These are phyloP conservation scores for Tolypocladium cylindrosporum DNA, from an alignment of 2,329 filamentous ascomycete species.

Conservation along the genomic window DNA sequence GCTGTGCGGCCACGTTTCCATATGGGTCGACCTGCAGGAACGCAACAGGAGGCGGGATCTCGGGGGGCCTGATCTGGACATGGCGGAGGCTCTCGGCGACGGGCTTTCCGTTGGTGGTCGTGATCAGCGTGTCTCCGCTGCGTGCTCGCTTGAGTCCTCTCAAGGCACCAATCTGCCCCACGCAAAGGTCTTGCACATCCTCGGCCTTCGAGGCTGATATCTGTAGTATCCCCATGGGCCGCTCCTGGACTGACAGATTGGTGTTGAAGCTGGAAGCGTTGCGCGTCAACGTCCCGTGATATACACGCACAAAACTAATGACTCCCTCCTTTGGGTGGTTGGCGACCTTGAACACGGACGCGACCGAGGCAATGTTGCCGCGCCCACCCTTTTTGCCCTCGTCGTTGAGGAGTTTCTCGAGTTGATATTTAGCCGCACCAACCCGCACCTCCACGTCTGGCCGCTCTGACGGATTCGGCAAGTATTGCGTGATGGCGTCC, in stretches of 20 bases:
- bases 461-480: slow-evolving; percentile 73
- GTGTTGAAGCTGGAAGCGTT: slow-evolving; percentile 80
- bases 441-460: slow-evolving; percentile 71
- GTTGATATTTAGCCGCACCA: slow-evolving; percentile 36
- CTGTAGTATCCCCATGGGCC: slow-evolving; percentile 70
- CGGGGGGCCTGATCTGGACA: slow-evolving; percentile 76
- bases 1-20: slow-evolving; percentile 68
- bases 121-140: slow-evolving; percentile 85
- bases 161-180: slow-evolving; percentile 91
- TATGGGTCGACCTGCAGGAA: slow-evolving; percentile 87
- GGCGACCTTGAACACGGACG: slow-evolving; percentile 88
- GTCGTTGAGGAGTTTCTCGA: slow-evolving; percentile 26
- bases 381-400: slow-evolving; percentile 25
- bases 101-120: slow-evolving; percentile 51
- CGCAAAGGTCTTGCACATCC: slow-evolving; percentile 68
- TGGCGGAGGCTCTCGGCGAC: slow-evolving; percentile 60
- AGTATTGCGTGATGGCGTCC: slow-evolving; percentile 77
- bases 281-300: slow-evolving; percentile 69
- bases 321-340: slow-evolving; percentile 79
- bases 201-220: slow-evolving; percentile 85
- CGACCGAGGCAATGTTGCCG: slow-evolving; percentile 33
- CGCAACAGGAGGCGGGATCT: slow-evolving; percentile 87
- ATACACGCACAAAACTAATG: slow-evolving; percentile 85
- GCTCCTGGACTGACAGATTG: slow-evolving; percentile 68
- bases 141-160: slow-evolving; percentile 83